phyloP scores from a whole-genome alignment of 768 basidiomycete genomes.

The Austroboletus festivus region DNA sequence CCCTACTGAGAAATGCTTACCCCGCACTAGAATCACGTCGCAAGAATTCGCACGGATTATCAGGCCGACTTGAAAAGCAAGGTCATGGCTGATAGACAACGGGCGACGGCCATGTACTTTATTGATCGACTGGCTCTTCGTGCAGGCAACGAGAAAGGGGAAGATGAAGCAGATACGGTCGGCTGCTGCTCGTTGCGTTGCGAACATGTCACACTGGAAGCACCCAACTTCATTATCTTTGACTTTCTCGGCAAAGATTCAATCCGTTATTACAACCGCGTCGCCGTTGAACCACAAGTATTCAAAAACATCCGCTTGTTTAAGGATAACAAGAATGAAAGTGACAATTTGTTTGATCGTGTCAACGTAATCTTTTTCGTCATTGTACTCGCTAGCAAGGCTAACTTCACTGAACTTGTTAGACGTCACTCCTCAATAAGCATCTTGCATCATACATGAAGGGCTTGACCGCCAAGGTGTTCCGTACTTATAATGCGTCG shows the following conservation, averaged over 20 bases:
- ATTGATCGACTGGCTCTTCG: constrained; percentile 96
- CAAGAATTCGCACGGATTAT: constrained; percentile 88
- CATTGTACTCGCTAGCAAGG: constrained; percentile 1
- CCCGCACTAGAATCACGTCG: constrained; percentile 72
- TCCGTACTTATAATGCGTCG: constrained; percentile 99
- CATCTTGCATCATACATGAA: constrained; percentile 94
- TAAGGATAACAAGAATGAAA: constrained; percentile 88
- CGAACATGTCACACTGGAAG: constrained; percentile 91
- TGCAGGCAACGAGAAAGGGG: constrained; percentile 99
- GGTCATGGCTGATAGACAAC: constrained; percentile 91
- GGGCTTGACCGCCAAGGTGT: constrained; percentile 97
- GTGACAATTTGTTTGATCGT: constrained; percentile 91
- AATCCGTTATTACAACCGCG: constrained; percentile 93
- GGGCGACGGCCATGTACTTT: constrained; percentile 99
- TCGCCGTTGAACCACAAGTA: constrained; percentile 84
- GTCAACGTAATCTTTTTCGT: constrained; percentile 65
- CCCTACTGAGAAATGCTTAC: constrained; percentile 3
- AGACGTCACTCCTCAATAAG: constrained; percentile 88
- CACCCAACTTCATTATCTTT: constrained; percentile 85
- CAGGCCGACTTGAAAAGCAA: constrained; percentile 79
- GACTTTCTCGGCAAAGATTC: constrained; percentile 99
- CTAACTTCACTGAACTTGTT: constrained; percentile 19
- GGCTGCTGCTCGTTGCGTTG: constrained; percentile 97
- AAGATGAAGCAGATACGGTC: constrained; percentile 98
- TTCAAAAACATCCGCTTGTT: constrained; percentile 99